Base-by-base conservation (phyloP, 140 eudicot genomes). In the Oenanthe javanica region DNA sequence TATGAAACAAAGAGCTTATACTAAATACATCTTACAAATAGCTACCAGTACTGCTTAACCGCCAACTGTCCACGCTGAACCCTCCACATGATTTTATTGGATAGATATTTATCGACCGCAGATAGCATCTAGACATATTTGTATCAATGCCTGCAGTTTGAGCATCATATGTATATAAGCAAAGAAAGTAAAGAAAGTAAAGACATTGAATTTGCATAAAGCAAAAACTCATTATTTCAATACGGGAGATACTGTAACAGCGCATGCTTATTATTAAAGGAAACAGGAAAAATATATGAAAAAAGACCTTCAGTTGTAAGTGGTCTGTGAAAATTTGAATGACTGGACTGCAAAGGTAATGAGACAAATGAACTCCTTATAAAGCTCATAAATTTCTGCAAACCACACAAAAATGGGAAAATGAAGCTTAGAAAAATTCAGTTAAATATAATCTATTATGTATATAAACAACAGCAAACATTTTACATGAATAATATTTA, bases 81-180 rank as follows among this genome's bases (percentile, higher is more conserved):
- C 99, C 99, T 49, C 88, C 93, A 86, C 99, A 94, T 25, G 99
- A 94, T 84, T 94, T 94, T 81, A 94, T 92, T 18, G 99, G 99
- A 84, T 92, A 94, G 81, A 94, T 76, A 70, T 89, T 87, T 43
- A 94, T 90, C 72, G 93, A 92, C 83, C 80, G 87, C 86, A 94
- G 89, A 52, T 76, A 38, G 77, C 50, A 79, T 87, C 83, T 73
- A 55, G 86, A 45, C 6, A 75, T 77, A 61, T 23, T 82, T 79
- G 71, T 76, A 25, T 69, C 87, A 77, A 19, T 50, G 18, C 87
- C 98, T 94, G 94, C 86, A 86, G 75, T 50, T 79, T 23, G 43
- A 36, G 77, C 77, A 83, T 57, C 77, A 25, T 69, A 77, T 77
- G 75, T 15, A 77, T 77, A 77, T 85, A 78, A 85, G 61, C 45